These are phyloP conservation scores for Aureobasidium sp. DNA, from an alignment of 2,329 filamentous ascomycete genomes.

Conservation along the genomic window DNA sequence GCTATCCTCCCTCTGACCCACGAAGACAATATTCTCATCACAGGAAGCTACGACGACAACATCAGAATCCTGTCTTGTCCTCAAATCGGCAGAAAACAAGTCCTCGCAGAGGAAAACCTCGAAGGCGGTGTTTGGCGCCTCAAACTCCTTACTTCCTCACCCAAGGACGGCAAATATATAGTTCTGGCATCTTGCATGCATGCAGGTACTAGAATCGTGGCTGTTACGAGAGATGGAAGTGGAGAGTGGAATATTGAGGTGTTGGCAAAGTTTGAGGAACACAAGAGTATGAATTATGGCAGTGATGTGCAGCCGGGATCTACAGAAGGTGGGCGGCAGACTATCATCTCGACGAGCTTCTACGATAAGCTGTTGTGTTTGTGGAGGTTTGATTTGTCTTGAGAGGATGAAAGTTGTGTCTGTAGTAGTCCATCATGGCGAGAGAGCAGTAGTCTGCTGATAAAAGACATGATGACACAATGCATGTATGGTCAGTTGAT, in stretches of 20 bases:
- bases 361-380: slow-evolving; percentile 64
- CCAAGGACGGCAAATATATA: slow-evolving; percentile 26
- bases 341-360: slow-evolving; percentile 65
- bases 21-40: slow-evolving; percentile 55
- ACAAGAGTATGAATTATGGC: slow-evolving; percentile 93
- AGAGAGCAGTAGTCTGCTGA: neutral
- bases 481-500: neutral
- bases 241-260: slow-evolving; percentile 54
- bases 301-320: slow-evolving; percentile 54
- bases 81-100: slow-evolving; percentile 32
- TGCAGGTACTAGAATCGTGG: slow-evolving; percentile 64
- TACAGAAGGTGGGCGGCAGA: slow-evolving; percentile 20
- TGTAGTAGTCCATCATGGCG: neutral
- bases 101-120: slow-evolving; percentile 58
- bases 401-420: neutral
- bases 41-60: slow-evolving; percentile 85
- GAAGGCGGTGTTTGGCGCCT: slow-evolving; percentile 83
- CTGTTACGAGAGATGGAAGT: slow-evolving; percentile 28
- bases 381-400: slow-evolving; percentile 38
- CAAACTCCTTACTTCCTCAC: slow-evolving; percentile 44
- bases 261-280: slow-evolving; percentile 67
- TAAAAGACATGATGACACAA: neutral
- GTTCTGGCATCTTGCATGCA: slow-evolving; percentile 94
- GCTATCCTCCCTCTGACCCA: slow-evolving; percentile 63
- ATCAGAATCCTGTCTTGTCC: slow-evolving; percentile 56